These are phyloP conservation scores for Cicer judaicum DNA, from an alignment of 306 rosid species.

Conservation along the genomic window DNA sequence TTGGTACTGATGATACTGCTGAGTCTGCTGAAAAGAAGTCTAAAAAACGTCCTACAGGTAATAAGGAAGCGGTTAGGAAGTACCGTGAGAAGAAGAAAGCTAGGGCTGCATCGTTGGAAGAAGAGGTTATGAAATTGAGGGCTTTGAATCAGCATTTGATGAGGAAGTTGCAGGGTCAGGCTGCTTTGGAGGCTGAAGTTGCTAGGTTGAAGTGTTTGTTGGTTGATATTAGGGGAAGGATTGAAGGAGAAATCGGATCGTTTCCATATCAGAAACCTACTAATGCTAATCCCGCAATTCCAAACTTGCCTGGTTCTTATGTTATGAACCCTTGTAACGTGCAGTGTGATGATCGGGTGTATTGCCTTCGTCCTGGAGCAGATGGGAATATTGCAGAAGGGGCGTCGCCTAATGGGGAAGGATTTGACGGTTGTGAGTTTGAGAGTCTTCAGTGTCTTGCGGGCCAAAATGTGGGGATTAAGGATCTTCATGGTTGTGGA, in stretches of 20 bases:
- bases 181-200: slow-evolving; percentile 89
- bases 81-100: slow-evolving; percentile 98
- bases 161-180: slow-evolving; percentile 87
- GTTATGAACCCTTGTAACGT: slow-evolving; percentile 84
- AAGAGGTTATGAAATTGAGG: slow-evolving; percentile 81
- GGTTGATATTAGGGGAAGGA: slow-evolving; percentile 96
- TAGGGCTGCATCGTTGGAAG: slow-evolving; percentile 85
- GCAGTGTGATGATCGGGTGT: slow-evolving; percentile 80
- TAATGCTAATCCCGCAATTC: slow-evolving; percentile 48
- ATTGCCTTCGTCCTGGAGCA: slow-evolving; percentile 68
- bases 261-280: slow-evolving; percentile 84
- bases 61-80: slow-evolving; percentile 90
- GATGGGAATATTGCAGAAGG: slow-evolving; percentile 66
- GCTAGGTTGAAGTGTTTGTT: slow-evolving; percentile 93
- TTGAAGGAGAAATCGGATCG: slow-evolving; percentile 93
- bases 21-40: slow-evolving; percentile 80
- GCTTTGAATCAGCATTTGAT: slow-evolving; percentile 81
- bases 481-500: slow-evolving; percentile 67
- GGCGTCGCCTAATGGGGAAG: slow-evolving; percentile 54
- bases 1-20: slow-evolving; percentile 75
- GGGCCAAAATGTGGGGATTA: slow-evolving; percentile 63
- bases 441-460: slow-evolving; percentile 77
- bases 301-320: slow-evolving; percentile 56
- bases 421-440: slow-evolving; percentile 74
- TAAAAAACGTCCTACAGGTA: slow-evolving; percentile 77